These are phyloP conservation scores for Ogataea paraovalis DNA, from an alignment of 805 yeast species.

Conservation along the genomic window DNA sequence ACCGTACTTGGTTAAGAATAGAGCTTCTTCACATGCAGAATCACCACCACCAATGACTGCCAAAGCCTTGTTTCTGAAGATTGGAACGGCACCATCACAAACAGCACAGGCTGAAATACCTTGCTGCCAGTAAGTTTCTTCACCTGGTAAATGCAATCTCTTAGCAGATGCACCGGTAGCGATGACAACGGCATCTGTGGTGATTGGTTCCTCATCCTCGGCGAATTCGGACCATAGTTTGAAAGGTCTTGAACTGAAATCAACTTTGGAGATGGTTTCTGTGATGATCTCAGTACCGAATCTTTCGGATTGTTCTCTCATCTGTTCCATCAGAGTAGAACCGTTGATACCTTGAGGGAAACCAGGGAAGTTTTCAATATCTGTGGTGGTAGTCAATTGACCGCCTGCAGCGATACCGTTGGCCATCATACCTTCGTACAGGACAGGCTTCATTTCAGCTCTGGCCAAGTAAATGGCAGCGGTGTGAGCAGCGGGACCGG, in stretches of 20 bases:
- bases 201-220: constrained; percentile 87
- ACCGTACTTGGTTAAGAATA: constrained; percentile 94
- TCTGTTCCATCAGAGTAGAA: constrained; percentile 82
- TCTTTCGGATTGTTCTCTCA: constrained; percentile 81
- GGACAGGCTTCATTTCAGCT: constrained; percentile 90
- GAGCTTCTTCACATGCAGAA: constrained; percentile 98
- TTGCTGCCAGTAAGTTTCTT: constrained; percentile 97
- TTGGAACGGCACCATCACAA: constrained; percentile 99
- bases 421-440: constrained; percentile 95
- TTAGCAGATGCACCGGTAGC: constrained; percentile 99
- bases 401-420: constrained; percentile 99
- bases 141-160: constrained; percentile 92
- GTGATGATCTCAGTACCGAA: constrained; percentile 95
- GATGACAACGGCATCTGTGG: constrained; percentile 86
- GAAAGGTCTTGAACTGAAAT: constrained; percentile 83
- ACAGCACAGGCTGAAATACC: constrained; percentile 99
- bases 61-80: constrained; percentile 94
- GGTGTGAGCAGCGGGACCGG: constrained; percentile 99
- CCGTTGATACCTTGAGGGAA: constrained; percentile 94
- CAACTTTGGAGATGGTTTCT: constrained; percentile 92
- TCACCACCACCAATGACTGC: constrained; percentile 99
- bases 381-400: constrained; percentile 97
- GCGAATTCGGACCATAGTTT: constrained; percentile 95
- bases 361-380: constrained; percentile 98
- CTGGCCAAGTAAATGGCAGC: constrained; percentile 96